Conservation (phyloP, 2,329 filamentous ascomycete genomes). For the Pseudodiploospora longispora region DNA sequence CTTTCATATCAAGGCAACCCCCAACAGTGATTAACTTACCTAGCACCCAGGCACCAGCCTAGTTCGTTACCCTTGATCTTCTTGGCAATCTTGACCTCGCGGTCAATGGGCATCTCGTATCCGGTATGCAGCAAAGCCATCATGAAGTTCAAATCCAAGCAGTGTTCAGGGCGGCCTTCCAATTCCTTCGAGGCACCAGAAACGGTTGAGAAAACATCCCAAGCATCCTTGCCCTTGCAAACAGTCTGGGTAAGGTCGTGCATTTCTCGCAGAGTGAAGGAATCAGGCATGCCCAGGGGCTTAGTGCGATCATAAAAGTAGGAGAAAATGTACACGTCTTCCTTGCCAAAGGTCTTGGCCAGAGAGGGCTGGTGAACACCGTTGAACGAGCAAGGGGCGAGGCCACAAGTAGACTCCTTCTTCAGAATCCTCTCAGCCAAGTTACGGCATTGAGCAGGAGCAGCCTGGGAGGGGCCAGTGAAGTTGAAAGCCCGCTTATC, state of each 20-base stretch:
- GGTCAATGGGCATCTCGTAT: conserved; percentile 94
- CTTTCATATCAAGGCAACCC: too few species aligned
- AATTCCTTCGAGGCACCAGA: conserved; percentile 75
- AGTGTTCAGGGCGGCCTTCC: conserved; percentile 75
- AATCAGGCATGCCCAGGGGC: conserved; percentile 95
- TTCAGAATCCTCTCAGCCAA: conserved; percentile 84
- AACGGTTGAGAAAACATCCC: conserved; percentile 73
- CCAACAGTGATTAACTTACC: conserved; percentile 45
- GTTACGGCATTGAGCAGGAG: conserved; percentile 80
- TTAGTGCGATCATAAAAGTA: conserved; percentile 97
- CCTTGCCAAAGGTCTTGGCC: conserved; percentile 80
- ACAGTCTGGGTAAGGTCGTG: conserved; percentile 79
- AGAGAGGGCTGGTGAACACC: conserved; percentile 91
- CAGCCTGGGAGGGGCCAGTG: conserved; percentile 68
- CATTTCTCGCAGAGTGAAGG: conserved; percentile 85
- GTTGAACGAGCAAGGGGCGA: conserved; percentile 96
- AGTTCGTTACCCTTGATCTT: conserved; percentile 96
- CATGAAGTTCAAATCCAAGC: conserved; percentile 96
- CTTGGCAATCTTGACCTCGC: conserved; percentile 97
- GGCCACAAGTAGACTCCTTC: conserved; percentile 73
- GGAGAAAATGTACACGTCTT: conserved; percentile 93
- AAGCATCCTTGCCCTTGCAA: conserved; percentile 67
- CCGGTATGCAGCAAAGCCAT: conserved; percentile 84
- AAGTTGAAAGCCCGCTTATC: conserved; percentile 67
- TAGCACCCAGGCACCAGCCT: conserved; percentile 95